phyloP scores from a whole-genome alignment of 2,329 filamentous ascomycete species.

The Thielaviopsis euricoi region DNA sequence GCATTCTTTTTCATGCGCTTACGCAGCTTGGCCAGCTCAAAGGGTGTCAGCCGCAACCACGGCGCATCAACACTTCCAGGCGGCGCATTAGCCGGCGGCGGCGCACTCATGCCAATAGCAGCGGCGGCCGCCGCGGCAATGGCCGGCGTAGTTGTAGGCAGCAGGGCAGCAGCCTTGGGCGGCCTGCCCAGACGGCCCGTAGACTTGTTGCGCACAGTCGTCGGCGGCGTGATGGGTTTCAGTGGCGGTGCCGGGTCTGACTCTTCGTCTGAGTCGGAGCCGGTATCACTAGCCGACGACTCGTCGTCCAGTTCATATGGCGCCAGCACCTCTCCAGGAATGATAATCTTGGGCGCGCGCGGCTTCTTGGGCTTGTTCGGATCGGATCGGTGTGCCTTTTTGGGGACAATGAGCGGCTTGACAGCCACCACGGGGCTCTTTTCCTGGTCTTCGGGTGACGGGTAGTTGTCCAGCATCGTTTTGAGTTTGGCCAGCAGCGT shows the following conservation, averaged over 20 bases:
- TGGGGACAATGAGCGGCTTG: not conserved
- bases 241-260: slow-evolving; percentile 23
- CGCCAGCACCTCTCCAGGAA: slow-evolving; percentile 48
- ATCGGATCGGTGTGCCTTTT: slow-evolving; percentile 2
- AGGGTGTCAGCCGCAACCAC: slow-evolving; percentile 48
- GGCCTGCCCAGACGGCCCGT: slow-evolving; percentile 12
- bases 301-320: slow-evolving; percentile 50
- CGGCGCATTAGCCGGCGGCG: slow-evolving; percentile 42
- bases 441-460: slow-evolving; percentile 32
- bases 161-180: slow-evolving; percentile 14
- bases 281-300: slow-evolving; percentile 35
- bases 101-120: slow-evolving; percentile 30
- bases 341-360: slow-evolving; percentile 40
- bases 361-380: slow-evolving; percentile 15
- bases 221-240: slow-evolving; percentile 15
- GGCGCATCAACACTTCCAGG: slow-evolving; percentile 43
- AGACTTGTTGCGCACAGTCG: slow-evolving; percentile 6
- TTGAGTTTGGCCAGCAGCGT: slow-evolving; percentile 41
- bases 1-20: slow-evolving; percentile 90
- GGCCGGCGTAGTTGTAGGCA: slow-evolving; percentile 16
- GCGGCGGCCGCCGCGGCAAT: slow-evolving; percentile 24
- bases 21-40: slow-evolving; percentile 50
- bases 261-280: slow-evolving; percentile 29
- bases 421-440: slow-evolving; percentile 1
- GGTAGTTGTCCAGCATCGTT: slow-evolving; percentile 43